Evolutionary conservation across 1,284 basidiomycete species (phyloP).

Genomic region (Albatrellus sp.): DNA sequence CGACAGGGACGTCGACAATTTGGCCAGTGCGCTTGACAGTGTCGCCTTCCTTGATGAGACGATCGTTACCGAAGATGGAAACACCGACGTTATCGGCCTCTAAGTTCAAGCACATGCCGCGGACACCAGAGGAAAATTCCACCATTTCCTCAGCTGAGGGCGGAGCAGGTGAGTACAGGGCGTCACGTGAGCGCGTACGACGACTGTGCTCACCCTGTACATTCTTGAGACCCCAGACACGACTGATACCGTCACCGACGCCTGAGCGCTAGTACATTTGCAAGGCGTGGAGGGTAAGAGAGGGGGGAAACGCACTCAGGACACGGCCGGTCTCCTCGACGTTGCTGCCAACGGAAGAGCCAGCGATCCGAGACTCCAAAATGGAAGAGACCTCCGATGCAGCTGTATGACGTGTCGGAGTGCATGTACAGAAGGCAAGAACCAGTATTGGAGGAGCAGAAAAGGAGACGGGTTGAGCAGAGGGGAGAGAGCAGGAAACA

Average conservation of each 20-base stretch:
- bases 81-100: slow-evolving; percentile 99
- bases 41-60: slow-evolving; percentile 99
- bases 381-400: slow-evolving; percentile 99
- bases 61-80: slow-evolving; percentile 99
- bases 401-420: slow-evolving; percentile 54
- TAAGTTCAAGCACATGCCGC: slow-evolving; percentile 99
- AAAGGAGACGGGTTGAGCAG: background rate
- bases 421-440: slow-evolving; percentile 5
- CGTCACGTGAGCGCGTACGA: slow-evolving; percentile 5
- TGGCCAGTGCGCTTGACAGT: slow-evolving; percentile 99
- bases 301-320: slow-evolving; percentile 55
- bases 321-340: slow-evolving; percentile 99
- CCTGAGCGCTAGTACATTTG: slow-evolving; percentile 30
- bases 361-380: slow-evolving; percentile 96
- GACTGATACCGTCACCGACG: slow-evolving; percentile 99
- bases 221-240: slow-evolving; percentile 89
- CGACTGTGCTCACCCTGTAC: slow-evolving; percentile 64
- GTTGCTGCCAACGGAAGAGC: slow-evolving; percentile 81
- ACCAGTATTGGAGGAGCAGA: slow-evolving; percentile 2
- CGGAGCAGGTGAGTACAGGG: slow-evolving; percentile 1
- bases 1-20: slow-evolving; percentile 99
- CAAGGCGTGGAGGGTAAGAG: slow-evolving; percentile 6
- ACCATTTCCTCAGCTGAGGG: slow-evolving; percentile 99
- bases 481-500: background rate
- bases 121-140: slow-evolving; percentile 99